phyloP scores from a whole-genome alignment of 75 land plant genomes.

The Pinus tabuliformis region DNA sequence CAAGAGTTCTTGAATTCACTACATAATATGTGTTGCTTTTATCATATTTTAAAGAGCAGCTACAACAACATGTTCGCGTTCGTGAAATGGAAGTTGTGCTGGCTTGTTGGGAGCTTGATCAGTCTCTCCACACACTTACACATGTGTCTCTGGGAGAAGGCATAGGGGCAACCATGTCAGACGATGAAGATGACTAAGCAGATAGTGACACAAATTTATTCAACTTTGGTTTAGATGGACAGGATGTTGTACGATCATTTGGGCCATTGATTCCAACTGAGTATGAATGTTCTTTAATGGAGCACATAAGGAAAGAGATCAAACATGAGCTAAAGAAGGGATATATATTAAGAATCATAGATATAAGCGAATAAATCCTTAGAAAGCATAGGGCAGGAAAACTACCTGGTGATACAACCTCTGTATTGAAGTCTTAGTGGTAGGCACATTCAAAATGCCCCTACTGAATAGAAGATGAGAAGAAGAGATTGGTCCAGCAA shows the following conservation, averaged over 20 bases:
- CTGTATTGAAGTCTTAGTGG: slow-evolving; percentile 92
- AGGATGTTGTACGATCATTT: slow-evolving; percentile 61
- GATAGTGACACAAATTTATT: slow-evolving; percentile 68
- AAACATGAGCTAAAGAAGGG: slow-evolving; percentile 91
- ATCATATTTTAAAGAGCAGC: slow-evolving; percentile 86
- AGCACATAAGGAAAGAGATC: slow-evolving; percentile 83
- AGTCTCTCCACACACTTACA: slow-evolving; percentile 78
- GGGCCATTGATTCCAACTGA: slow-evolving; percentile 93
- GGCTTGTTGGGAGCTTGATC: slow-evolving; percentile 98
- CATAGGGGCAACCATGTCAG: slow-evolving; percentile 95
- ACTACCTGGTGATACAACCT: slow-evolving; percentile 93
- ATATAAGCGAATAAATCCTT: slow-evolving; percentile 88
- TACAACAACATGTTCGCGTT: slow-evolving; percentile 91
- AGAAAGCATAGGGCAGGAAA: slow-evolving; percentile 91
- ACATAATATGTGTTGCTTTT: slow-evolving; percentile 80
- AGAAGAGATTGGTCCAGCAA: slow-evolving; percentile 54
- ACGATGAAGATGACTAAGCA: slow-evolving; percentile 80
- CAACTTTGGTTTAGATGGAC: slow-evolving; percentile 58
- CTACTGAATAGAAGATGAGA: slow-evolving; percentile 89
- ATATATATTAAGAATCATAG: slow-evolving; percentile 85
- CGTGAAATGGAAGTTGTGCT: slow-evolving; percentile 97
- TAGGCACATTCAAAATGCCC: slow-evolving; percentile 96
- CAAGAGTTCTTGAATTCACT: too few relatives aligned
- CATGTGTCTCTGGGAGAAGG: slow-evolving; percentile 92
- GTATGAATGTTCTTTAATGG: slow-evolving; percentile 86